Conservation (phyloP, 1,284 basidiomycete genomes). For the Ganoderma meredithae region DNA sequence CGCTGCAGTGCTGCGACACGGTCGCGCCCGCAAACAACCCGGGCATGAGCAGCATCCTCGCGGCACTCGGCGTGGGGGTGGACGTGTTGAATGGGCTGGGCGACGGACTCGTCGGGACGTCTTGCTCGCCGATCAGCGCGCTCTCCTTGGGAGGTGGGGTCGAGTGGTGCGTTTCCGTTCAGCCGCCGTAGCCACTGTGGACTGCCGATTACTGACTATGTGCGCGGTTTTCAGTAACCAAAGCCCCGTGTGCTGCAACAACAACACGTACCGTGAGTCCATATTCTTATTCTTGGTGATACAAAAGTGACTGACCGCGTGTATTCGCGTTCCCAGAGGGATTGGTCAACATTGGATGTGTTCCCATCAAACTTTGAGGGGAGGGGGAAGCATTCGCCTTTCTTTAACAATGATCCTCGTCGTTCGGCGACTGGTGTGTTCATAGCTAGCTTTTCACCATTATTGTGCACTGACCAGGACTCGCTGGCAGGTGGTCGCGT, state of each 20-base stretch:
- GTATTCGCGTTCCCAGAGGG: slow-evolving; percentile 22
- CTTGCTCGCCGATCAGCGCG: slow-evolving; percentile 30
- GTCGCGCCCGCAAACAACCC: slow-evolving; percentile 20
- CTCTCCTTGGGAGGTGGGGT: slow-evolving; percentile 23
- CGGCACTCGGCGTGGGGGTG: slow-evolving; percentile 18
- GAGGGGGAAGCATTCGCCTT: no score
- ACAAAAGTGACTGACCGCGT: not conserved
- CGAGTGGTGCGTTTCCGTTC: slow-evolving; percentile 25
- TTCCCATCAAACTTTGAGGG: slow-evolving; percentile 27
- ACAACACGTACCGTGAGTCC: slow-evolving; percentile 30
- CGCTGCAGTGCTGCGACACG: slow-evolving; percentile 30
- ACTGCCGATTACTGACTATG: slow-evolving; percentile 15
- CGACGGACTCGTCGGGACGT: slow-evolving; percentile 21
- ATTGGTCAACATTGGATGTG: slow-evolving; percentile 32
- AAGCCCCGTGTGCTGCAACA: slow-evolving; percentile 29
- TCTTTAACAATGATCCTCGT: not conserved
- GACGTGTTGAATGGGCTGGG: not conserved
- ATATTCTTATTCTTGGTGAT: fast-evolving
- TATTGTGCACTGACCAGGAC: not conserved
- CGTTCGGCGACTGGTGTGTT: not conserved
- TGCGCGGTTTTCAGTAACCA: slow-evolving; percentile 24
- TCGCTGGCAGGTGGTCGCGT: not conserved
- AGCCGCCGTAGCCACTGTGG: not conserved
- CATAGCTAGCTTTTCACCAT: not conserved
- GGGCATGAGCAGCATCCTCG: slow-evolving; percentile 25